These are phyloP conservation scores for Diaporthe vexans DNA, from an alignment of 2,329 filamentous ascomycete genomes.

Conservation along the genomic window DNA sequence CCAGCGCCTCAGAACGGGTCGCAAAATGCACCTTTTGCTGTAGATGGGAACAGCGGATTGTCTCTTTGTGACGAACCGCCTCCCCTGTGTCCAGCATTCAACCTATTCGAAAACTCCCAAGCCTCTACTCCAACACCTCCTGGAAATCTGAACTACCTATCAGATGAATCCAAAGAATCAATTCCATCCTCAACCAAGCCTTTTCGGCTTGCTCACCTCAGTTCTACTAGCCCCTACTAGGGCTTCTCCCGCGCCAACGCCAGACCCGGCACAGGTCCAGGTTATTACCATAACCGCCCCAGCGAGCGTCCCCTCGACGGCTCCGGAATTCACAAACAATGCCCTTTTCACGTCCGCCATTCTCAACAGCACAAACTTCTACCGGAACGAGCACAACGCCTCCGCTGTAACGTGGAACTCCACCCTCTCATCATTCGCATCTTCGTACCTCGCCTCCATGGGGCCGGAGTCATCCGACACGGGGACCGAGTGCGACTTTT, in stretches of 20 bases:
- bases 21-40: not conserved
- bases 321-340: constrained; percentile 54
- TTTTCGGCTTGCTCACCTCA: constrained; percentile 3
- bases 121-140: not conserved
- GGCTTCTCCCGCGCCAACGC: constrained; percentile 15
- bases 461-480: not conserved
- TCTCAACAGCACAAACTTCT: constrained; percentile 76
- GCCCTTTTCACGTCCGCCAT: constrained; percentile 65
- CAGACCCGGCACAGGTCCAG: not conserved
- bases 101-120: not conserved
- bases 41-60: not conserved
- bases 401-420: constrained; percentile 73
- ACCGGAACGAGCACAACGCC: constrained; percentile 74
- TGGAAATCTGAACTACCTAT: not conserved
- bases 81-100: not conserved
- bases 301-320: constrained; percentile 52
- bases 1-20: not conserved
- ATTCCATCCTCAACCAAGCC: not conserved
- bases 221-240: not conserved
- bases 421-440: constrained; percentile 70
- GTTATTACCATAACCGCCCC: constrained; percentile 49
- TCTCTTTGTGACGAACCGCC: not conserved
- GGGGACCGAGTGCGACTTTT: constrained; percentile 59
- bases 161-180: not conserved
- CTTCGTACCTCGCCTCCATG: constrained; percentile 59